These are phyloP conservation scores for Gleditsia sinensis DNA, from an alignment of 306 rosid genomes.

Conservation along the genomic window DNA sequence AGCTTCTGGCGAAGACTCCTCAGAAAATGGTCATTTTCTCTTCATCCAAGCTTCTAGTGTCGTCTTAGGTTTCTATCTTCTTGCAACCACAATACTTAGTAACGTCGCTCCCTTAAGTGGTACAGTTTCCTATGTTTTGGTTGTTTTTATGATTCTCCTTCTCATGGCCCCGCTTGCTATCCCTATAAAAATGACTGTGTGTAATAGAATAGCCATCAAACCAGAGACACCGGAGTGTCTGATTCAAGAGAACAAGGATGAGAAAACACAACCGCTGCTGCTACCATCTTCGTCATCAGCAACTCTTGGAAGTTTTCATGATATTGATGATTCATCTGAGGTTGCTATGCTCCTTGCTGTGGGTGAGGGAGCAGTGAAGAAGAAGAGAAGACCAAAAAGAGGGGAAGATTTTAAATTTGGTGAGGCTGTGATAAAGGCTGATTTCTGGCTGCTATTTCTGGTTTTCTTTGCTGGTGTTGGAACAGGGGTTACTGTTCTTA, in stretches of 20 bases:
- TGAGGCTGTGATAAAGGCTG: conserved; percentile 80
- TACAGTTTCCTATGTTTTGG: conserved; percentile 37
- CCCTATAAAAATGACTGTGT: conserved; percentile 78
- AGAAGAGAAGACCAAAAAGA: conserved; percentile 78
- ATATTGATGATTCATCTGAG: conserved; percentile 56
- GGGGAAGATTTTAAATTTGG: conserved; percentile 78
- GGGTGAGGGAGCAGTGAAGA: conserved; percentile 86
- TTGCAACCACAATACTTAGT: conserved; percentile 53
- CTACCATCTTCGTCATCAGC: conserved; percentile 43
- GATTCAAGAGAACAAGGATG: conserved; percentile 39
- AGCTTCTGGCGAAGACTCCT: conserved; percentile 56
- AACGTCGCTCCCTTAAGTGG: conserved; percentile 35
- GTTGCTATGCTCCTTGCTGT: conserved; percentile 80
- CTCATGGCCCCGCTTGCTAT: conserved; percentile 78
- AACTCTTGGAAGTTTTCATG: conserved; percentile 52
- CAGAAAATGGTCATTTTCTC: conserved; percentile 56
- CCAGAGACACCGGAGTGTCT: conserved; percentile 28
- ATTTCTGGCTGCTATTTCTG: conserved; percentile 78
- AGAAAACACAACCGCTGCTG: conserved; percentile 45
- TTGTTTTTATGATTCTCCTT: conserved; percentile 60
- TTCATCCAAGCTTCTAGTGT: conserved; percentile 69
- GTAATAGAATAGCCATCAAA: conserved; percentile 34
- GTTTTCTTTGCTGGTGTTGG: conserved; percentile 86
- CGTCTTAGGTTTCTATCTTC: conserved; percentile 62
- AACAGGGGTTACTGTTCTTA: conserved; percentile 77